Conservation (phyloP, 1,284 basidiomycete genomes). For the Hemileia vastatrix region DNA sequence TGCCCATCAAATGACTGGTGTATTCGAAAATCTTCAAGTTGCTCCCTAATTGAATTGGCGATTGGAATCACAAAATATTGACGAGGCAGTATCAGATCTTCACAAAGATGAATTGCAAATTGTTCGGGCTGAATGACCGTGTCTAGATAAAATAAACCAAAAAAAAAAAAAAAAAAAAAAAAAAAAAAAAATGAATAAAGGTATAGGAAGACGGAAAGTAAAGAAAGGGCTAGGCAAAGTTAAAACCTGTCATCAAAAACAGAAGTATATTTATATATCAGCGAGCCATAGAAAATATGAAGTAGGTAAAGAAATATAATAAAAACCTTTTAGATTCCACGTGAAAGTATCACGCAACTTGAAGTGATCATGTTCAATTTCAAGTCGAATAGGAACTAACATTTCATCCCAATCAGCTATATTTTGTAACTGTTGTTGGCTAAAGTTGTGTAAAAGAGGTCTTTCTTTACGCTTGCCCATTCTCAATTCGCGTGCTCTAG, state of each 20-base stretch:
- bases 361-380: slow-evolving; percentile 81
- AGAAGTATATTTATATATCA: background rate
- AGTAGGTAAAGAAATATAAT: background rate
- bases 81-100: slow-evolving; percentile 72
- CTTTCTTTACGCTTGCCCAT: slow-evolving; percentile 30
- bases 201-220: no score
- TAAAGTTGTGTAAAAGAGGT: slow-evolving; percentile 28
- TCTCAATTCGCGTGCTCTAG: slow-evolving; percentile 53
- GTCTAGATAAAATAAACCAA: slow-evolving; percentile 51
- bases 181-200: background rate
- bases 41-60: slow-evolving; percentile 73
- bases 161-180: background rate
- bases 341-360: slow-evolving; percentile 92
- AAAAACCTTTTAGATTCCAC: slow-evolving; percentile 83
- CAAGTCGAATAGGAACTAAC: slow-evolving; percentile 84
- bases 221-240: background rate
- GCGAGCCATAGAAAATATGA: slow-evolving; percentile 3
- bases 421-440: slow-evolving; percentile 48
- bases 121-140: slow-evolving; percentile 75
- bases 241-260: no score
- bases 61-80: slow-evolving; percentile 62
- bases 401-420: slow-evolving; percentile 60
- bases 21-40: slow-evolving; percentile 59
- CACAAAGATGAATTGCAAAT: slow-evolving; percentile 80
- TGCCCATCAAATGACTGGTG: slow-evolving; percentile 32